A percentile compares a stretch with the other conserved stretches of the same genome.
Conservation (phyloP, 73 alveolate genomes). For the Paramecium octaurelia region DNA sequence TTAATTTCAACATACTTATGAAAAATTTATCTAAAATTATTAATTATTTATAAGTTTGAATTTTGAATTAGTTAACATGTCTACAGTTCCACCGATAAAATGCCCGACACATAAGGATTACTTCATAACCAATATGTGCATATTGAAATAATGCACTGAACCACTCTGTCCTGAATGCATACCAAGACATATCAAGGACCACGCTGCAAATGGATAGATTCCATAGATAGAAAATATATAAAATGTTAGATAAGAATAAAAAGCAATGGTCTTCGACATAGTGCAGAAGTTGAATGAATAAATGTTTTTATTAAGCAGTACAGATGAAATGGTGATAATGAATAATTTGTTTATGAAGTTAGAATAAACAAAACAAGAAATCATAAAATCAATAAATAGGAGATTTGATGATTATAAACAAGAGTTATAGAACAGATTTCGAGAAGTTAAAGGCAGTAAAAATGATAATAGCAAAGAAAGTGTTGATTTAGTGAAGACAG, state of each 20-base stretch:
- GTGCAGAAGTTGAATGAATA: not conserved
- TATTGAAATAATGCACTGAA: not conserved
- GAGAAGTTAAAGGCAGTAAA: not conserved
- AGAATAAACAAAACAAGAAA: not conserved
- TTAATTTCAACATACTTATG: not conserved
- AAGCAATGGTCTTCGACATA: not conserved
- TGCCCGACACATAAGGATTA: constrained; percentile 28
- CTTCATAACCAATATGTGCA: not conserved
- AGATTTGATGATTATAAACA: not conserved
- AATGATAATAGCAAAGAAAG: not conserved
- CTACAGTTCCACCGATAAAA: not conserved
- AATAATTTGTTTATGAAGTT: not conserved
- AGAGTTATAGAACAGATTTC: not conserved
- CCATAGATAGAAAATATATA: constrained; percentile 29
- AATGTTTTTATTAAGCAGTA: not conserved
- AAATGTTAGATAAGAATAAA: not conserved
- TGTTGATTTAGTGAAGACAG: not conserved
- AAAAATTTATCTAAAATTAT: not conserved
- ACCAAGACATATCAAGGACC: not conserved
- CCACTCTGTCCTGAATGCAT: constrained; percentile 38
- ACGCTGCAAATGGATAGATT: not conserved
- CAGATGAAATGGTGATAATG: not conserved
- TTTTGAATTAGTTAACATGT: not conserved
- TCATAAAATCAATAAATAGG: not conserved
- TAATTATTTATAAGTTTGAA: not conserved